A percentile compares a stretch with the other conserved stretches of the same genome.
These are phyloP conservation scores for Clonostachys solani DNA, from an alignment of 2,329 filamentous ascomycete species.

Conservation along the genomic window DNA sequence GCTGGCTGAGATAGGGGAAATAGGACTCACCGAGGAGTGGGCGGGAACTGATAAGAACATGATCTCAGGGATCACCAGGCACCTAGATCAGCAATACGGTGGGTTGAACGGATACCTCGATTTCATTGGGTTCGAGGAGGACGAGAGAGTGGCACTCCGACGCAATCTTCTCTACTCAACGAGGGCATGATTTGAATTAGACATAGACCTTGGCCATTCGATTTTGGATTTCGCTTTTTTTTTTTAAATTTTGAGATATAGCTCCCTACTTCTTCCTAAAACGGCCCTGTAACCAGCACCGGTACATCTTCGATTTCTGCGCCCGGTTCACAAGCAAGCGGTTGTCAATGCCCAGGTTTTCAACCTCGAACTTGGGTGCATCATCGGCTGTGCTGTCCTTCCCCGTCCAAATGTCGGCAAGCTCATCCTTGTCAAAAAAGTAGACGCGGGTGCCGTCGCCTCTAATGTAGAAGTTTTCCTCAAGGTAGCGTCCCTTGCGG, in stretches of 20 bases:
- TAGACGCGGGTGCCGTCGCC: slow-evolving; percentile 96
- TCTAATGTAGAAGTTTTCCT: slow-evolving; percentile 95
- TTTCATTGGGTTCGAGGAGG: slow-evolving; percentile 50
- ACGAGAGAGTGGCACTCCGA: slow-evolving; percentile 33
- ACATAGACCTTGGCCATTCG: not conserved
- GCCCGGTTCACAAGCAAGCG: slow-evolving; percentile 90
- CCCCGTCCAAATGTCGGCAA: slow-evolving; percentile 73
- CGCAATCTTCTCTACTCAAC: slow-evolving; percentile 35
- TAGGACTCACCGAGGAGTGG: slow-evolving; percentile 74
- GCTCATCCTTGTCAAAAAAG: slow-evolving; percentile 88
- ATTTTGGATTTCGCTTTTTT: slow-evolving; percentile 3
- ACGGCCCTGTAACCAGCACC: slow-evolving; percentile 88
- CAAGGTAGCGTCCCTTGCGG: slow-evolving; percentile 89
- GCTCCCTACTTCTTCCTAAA: slow-evolving; percentile 62
- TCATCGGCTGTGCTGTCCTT: slow-evolving; percentile 16
- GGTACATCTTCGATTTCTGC: slow-evolving; percentile 93
- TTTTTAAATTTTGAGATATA: not conserved
- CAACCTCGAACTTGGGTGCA: slow-evolving; percentile 57
- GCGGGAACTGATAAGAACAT: slow-evolving; percentile 61
- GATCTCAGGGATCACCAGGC: slow-evolving; percentile 50
- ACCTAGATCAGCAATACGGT: slow-evolving; percentile 60
- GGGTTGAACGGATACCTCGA: slow-evolving; percentile 63
- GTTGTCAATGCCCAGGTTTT: slow-evolving; percentile 79
- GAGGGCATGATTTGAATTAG: not conserved
- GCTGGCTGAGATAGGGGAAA: slow-evolving; percentile 61